phyloP scores from a whole-genome alignment of 768 basidiomycete species.

The Lyophyllum atratum region DNA sequence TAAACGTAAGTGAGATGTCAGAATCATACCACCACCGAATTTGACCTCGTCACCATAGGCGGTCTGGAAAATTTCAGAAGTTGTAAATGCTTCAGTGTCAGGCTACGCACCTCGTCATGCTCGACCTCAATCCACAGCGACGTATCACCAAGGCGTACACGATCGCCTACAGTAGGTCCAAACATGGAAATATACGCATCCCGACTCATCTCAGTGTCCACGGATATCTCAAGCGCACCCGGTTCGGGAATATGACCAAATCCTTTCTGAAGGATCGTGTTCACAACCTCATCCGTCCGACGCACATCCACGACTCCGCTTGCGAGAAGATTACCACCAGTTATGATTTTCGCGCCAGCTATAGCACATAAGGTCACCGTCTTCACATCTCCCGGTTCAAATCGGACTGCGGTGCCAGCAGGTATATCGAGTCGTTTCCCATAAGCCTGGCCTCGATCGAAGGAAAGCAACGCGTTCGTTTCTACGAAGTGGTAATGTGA shows the following conservation, averaged over 20 bases:
- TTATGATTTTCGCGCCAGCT: conserved; percentile 67
- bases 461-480: conserved; percentile 77
- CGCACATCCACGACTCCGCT: conserved; percentile 50
- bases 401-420: conserved; percentile 93
- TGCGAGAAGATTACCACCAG: conserved; percentile 81
- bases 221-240: conserved; percentile 49
- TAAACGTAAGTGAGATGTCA: background rate
- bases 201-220: conserved; percentile 60
- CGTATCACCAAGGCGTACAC: conserved; percentile 87
- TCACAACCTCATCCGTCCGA: conserved; percentile 49
- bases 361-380: conserved; percentile 82
- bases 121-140: conserved; percentile 92
- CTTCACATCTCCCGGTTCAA: conserved; percentile 91
- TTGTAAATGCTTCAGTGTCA: background rate
- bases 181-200: conserved; percentile 91
- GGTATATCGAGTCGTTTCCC: conserved; percentile 90
- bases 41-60: conserved; percentile 96
- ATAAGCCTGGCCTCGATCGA: conserved; percentile 81
- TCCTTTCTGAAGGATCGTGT: conserved; percentile 52
- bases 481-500: conserved; percentile 96
- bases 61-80: conserved; percentile 45
- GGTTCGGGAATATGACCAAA: conserved; percentile 76
- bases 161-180: conserved; percentile 92
- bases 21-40: conserved; percentile 83
- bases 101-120: conserved; percentile 62